A percentile compares a stretch with the other conserved stretches of the same genome.
Conservation (phyloP, 148 eudicot genomes). For the Agrostemma githago region DNA sequence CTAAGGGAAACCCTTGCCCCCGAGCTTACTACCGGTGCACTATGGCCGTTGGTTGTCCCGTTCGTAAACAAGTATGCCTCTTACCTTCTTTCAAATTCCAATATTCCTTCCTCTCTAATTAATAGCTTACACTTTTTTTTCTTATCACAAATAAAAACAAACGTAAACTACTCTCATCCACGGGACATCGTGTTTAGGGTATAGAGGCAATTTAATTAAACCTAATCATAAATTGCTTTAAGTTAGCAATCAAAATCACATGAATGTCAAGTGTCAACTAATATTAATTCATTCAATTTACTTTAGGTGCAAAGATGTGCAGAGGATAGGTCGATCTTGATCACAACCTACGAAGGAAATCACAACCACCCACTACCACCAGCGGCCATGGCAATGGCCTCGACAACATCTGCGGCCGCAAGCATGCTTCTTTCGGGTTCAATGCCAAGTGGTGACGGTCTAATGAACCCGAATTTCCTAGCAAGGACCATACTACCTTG, state of each 20-base stretch:
- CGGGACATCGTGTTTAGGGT: no score
- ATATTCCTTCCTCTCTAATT: no score
- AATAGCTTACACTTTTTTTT: no score
- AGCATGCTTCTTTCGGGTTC: conserved; percentile 90
- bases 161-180: no score
- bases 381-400: conserved; percentile 90
- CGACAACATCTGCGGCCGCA: conserved; percentile 88
- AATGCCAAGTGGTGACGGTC: conserved; percentile 67
- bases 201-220: neutral
- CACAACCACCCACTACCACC: conserved; percentile 95
- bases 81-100: neutral
- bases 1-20: conserved; percentile 29
- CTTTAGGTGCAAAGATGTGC: conserved; percentile 92
- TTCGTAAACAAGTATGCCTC: conserved; percentile 77
- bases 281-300: neutral
- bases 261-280: neutral
- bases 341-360: conserved; percentile 86
- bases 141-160: no score
- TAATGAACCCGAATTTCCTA: conserved; percentile 73
- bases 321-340: conserved; percentile 64
- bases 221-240: neutral
- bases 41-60: conserved; percentile 95
- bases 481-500: conserved; percentile 72
- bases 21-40: conserved; percentile 52
- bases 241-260: neutral